phyloP scores from a whole-genome alignment of 106 monocot species.

The Allium sativum region DNA sequence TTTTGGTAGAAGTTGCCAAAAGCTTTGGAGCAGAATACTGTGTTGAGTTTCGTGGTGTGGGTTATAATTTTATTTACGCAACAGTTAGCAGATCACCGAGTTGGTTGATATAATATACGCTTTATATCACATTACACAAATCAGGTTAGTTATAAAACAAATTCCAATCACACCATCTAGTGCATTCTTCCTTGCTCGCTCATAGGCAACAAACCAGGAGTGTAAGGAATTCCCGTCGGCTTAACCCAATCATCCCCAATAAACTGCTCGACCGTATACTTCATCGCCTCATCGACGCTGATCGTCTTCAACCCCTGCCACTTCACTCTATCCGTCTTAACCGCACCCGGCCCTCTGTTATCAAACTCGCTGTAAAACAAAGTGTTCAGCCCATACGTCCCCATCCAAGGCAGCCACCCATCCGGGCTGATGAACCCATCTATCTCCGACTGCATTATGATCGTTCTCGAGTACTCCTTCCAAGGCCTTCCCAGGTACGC shows the following conservation, averaged over 20 bases:
- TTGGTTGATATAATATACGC: no score
- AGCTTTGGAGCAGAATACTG: no score
- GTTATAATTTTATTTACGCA: no score
- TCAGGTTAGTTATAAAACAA: no score
- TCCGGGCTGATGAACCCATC: conserved; percentile 31
- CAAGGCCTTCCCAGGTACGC: conserved; percentile 42
- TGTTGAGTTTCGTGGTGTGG: no score
- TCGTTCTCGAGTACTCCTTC: conserved; percentile 54
- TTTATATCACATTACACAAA: no score
- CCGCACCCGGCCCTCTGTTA: conserved; percentile 41
- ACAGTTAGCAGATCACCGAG: no score
- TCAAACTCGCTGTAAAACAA: conserved; percentile 46
- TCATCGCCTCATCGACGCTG: conserved; percentile 9
- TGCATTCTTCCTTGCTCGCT: conserved; percentile 3
- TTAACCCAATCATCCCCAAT: conserved; percentile 32
- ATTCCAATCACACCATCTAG: background rate
- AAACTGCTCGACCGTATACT: conserved; percentile 34
- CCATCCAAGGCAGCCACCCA: conserved; percentile 57
- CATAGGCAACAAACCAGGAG: conserved; percentile 11
- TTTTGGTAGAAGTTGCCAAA: no score
- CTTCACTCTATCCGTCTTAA: conserved; percentile 17
- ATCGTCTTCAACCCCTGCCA: conserved; percentile 46
- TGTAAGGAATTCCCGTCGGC: conserved; percentile 17
- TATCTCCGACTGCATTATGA: conserved; percentile 39
- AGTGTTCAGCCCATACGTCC: conserved; percentile 33